Evolutionary conservation across 148 eudicot species (phyloP), one percentile per base, ranked within the genome.

Genomic region (Vaccinium darrowii): DNA sequence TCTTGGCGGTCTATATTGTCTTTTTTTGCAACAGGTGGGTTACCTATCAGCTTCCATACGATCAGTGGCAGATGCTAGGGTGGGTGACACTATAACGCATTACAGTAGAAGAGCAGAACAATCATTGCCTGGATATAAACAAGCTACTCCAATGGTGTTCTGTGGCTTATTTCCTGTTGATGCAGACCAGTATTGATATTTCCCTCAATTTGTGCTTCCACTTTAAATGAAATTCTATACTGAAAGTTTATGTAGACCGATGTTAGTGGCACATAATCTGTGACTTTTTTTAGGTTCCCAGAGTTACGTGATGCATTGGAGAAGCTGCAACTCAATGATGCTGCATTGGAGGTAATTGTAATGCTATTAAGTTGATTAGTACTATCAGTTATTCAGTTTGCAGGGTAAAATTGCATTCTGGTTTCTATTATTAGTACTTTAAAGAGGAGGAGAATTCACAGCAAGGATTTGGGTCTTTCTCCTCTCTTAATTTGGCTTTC

Each of bases 61-160:
- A 91, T 92, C 99, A 84, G 99, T 97, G 81, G 99, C 98, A 88
- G 99, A 97, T 92, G 99, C 99, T 84, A 95, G 98, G 92, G 99
- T 97, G 82, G 99, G 99, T 84, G 99, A 97, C 86, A 97, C 99
- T 23, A 91, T 97, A 86, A 97, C 99, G 54, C 93, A 89, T 86
- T 91, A 91, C 84, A 83, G 85, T 85, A 90, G 92, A 88, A 88
- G 87, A 87, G 98, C 99, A 56, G 95, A 95, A 62, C 86, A 83
- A 62, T 90, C 92, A 84, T 92, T 97, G 80, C 98, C 98, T 81
- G 99, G 99, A 84, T 97, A 97, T 86, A 95, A 93, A 86, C 98
- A 97, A 87, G 91, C 92, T 53, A 97, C 98, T 80, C 98, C 98
- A 25, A 97, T 95, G 99, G 99, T 97, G 86, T 97, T 97, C 88